These are phyloP conservation scores for Wickerhamomyces sp. DNA, from an alignment of 1,139 yeast species.

Conservation along the genomic window DNA sequence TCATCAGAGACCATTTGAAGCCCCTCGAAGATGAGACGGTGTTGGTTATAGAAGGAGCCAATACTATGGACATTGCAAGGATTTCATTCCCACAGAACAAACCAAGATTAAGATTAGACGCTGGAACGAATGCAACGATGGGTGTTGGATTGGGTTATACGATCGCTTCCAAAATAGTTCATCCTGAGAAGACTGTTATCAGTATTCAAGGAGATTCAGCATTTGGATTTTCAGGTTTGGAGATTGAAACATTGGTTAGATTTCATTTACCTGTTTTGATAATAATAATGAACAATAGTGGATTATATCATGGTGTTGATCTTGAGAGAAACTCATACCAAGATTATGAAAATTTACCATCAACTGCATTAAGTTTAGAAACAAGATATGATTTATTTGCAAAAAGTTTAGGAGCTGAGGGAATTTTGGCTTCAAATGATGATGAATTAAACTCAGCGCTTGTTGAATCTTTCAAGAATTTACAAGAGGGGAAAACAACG, in stretches of 20 bases:
- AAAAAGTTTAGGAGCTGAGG: constrained; percentile 48
- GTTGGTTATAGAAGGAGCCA: constrained; percentile 60
- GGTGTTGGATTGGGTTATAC: constrained; percentile 54
- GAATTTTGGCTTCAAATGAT: constrained; percentile 38
- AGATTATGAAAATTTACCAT: constrained; percentile 33
- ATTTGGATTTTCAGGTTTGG: constrained; percentile 64
- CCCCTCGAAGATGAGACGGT: constrained; percentile 31
- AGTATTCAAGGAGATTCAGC: constrained; percentile 73
- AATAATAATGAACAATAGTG: constrained; percentile 64
- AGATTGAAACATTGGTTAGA: constrained; percentile 58
- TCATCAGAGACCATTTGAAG: constrained; percentile 35
- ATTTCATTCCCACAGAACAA: constrained; percentile 47
- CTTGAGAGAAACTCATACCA: constrained; percentile 26
- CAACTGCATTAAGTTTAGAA: constrained; percentile 51
- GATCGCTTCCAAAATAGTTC: constrained; percentile 49
- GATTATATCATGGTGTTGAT: constrained; percentile 57
- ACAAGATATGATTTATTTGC: constrained; percentile 53
- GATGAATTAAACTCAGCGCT: constrained; percentile 37
- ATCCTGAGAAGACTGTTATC: constrained; percentile 40
- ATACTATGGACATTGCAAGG: constrained; percentile 65
- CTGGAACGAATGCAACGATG: constrained; percentile 72
- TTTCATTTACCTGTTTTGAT: constrained; percentile 45
- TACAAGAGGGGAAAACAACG: constrained; percentile 29
- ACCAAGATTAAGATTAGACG: constrained; percentile 54
- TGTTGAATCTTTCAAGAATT: constrained; percentile 32